Base-by-base conservation (phyloP, 2,329 filamentous ascomycete species). In the Arthrocladium fulminans region DNA sequence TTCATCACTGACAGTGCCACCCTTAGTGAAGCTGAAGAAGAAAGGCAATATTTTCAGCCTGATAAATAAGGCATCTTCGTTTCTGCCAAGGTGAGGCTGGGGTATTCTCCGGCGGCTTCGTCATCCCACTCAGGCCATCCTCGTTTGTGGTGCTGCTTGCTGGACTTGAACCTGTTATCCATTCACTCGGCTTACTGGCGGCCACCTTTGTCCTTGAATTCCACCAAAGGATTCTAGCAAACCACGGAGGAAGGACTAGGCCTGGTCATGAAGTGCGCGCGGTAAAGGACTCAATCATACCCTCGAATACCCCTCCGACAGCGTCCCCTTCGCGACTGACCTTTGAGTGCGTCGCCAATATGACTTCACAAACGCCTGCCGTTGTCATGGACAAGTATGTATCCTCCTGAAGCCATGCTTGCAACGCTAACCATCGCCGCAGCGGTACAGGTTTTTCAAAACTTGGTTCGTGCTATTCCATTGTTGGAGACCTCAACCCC, bases 341-440 rank as follows among this genome's bases (percentile, higher is more conserved):
- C 24, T 29, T 40, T 25, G 22, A 24, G 23, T 7, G 7, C 27
- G 9, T 45, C 30, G 35, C 45, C 62, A 66, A 62, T 55, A 98
- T 98, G 92, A 90, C 92, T 67, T 85, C 86, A 74, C 90, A 97
- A 81, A 97, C 92, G 67, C 92, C 92, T 63, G 92, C 92, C 86
- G 92, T 98, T 96, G 92, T 98, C 88, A 98, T 98, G 90, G 92
- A 98, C 92, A 98, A 98, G 92, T 96, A 84, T 73, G 88, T 79
- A 58, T 52, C 53, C 53, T 35, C 58, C 54, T 52, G 49, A 34
- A 34, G 19, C 44, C 43, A 51, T 40, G 48, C 50, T 54, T 45
- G 46, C 25, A 59, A 27, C 45, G 45, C 70, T 73, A 63, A 75
- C 64, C 57, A 58, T 51, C 52, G 51, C 32, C 62, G 53, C 70